Conservation (phyloP, 1,139 yeast species). For the Suhomyces wounanorum region DNA sequence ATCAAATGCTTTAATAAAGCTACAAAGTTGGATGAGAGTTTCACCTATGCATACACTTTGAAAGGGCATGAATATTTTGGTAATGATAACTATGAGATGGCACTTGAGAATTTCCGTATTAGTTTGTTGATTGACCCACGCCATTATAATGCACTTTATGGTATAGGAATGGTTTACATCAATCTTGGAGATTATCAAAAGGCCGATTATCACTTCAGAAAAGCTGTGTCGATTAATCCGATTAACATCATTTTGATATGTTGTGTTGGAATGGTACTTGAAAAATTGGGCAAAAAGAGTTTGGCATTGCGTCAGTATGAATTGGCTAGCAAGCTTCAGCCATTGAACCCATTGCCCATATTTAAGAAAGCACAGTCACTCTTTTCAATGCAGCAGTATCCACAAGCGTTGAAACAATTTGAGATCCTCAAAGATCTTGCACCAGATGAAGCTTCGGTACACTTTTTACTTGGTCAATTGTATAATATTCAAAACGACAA, state of each 20-base stretch:
- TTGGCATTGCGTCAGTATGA: slow-evolving; percentile 84
- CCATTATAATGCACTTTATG: slow-evolving; percentile 94
- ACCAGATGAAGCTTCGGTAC: slow-evolving; percentile 95
- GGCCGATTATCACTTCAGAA: slow-evolving; percentile 85
- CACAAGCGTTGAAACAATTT: slow-evolving; percentile 72
- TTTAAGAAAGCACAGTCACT: slow-evolving; percentile 87
- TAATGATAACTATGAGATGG: slow-evolving; percentile 88
- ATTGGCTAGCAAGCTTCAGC: slow-evolving; percentile 81
- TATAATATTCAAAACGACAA: slow-evolving; percentile 77
- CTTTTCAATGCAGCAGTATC: slow-evolving; percentile 69
- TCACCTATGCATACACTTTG: slow-evolving; percentile 87
- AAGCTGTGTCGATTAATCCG: slow-evolving; percentile 88
- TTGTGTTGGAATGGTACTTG: slow-evolving; percentile 93
- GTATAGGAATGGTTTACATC: slow-evolving; percentile 92
- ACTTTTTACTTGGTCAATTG: slow-evolving; percentile 82
- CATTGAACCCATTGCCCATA: slow-evolving; percentile 80
- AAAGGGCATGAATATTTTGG: slow-evolving; percentile 93
- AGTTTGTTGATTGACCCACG: slow-evolving; percentile 78
- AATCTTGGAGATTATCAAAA: slow-evolving; percentile 80
- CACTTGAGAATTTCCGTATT: slow-evolving; percentile 77
- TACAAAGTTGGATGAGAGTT: slow-evolving; percentile 63
- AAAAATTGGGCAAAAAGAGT: slow-evolving; percentile 66
- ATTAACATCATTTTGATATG: slow-evolving; percentile 86
- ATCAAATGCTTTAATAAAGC: slow-evolving; percentile 85
- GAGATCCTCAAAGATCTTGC: slow-evolving; percentile 72